Conservation (phyloP, 371 early-diverging fungal species). For the Chytridium lagenaria region DNA sequence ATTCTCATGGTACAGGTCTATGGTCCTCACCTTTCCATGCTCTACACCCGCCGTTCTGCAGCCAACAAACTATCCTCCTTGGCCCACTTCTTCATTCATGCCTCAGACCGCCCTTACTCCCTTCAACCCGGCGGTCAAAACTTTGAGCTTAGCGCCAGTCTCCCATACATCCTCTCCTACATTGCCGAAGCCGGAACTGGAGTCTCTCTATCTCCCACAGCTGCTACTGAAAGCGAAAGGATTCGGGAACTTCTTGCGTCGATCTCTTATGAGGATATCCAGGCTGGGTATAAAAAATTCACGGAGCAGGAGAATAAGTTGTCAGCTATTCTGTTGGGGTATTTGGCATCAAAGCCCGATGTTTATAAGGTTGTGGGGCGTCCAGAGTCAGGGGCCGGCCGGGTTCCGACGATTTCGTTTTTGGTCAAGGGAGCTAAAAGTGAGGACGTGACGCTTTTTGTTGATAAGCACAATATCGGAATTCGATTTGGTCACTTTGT, state of each 20-base stretch:
- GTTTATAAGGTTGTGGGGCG: conserved; percentile 27
- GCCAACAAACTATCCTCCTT: conserved; percentile 11
- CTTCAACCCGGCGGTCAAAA: conserved; percentile 38
- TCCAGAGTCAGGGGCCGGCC: background rate
- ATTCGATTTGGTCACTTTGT: conserved; percentile 35
- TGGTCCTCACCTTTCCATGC: conserved; percentile 36
- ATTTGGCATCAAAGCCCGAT: conserved; percentile 27
- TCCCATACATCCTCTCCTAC: conserved; percentile 31
- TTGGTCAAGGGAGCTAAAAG: conserved; percentile 21
- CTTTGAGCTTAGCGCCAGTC: conserved; percentile 33
- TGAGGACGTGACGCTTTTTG: conserved; percentile 23
- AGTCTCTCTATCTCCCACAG: no score
- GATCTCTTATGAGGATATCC: background rate
- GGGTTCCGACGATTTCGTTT: conserved; percentile 32
- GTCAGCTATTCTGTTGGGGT: conserved; percentile 14
- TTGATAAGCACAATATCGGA: conserved; percentile 26
- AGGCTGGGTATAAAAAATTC: conserved; percentile 14
- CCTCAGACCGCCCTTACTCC: conserved; percentile 16
- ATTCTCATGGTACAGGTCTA: conserved; percentile 35
- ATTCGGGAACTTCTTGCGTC: background rate
- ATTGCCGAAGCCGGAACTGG: conserved; percentile 25
- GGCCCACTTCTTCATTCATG: conserved; percentile 27
- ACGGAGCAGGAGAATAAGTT: conserved; percentile 17
- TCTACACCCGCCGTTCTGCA: conserved; percentile 24
- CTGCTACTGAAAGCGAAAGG: conserved; percentile 13